Evolutionary conservation across 345 rosid genomes (phyloP).

Genomic region (Kandelia obovata): DNA sequence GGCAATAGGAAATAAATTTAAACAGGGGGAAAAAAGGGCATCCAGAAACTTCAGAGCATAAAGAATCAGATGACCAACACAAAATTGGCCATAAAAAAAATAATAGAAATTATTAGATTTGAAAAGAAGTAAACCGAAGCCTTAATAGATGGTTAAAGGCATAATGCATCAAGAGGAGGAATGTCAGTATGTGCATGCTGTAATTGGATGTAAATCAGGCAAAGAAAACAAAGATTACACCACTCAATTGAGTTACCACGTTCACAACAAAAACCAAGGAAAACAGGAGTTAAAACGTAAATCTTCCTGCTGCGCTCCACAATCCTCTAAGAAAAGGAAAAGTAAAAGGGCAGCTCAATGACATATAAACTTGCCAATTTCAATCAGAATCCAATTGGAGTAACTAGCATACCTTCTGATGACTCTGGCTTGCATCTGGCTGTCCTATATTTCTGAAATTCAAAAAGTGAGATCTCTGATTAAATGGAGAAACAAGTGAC

Average conservation of each 20-base stretch:
- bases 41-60: conserved; percentile 4
- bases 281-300: too few species aligned
- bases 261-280: too few species aligned
- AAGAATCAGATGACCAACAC: not conserved
- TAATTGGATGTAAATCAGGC: not conserved
- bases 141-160: too few species aligned
- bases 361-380: not conserved
- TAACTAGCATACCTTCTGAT: conserved; percentile 55
- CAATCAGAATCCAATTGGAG: conserved; percentile 5
- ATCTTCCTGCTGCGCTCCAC: not conserved
- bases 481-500: not conserved
- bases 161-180: not conserved
- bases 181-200: not conserved
- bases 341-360: not conserved
- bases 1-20: not conserved
- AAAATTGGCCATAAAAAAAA: not conserved
- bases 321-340: not conserved
- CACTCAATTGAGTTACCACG: too few species aligned
- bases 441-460: conserved; percentile 84
- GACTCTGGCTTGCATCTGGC: conserved; percentile 71
- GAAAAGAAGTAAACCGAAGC: too few species aligned
- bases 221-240: not conserved
- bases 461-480: conserved; percentile 20
- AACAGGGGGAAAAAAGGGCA: not conserved
- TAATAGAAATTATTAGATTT: not conserved